phyloP scores from a whole-genome alignment of 73 alveolate genomes.

The Durusdinium trenchii region DNA sequence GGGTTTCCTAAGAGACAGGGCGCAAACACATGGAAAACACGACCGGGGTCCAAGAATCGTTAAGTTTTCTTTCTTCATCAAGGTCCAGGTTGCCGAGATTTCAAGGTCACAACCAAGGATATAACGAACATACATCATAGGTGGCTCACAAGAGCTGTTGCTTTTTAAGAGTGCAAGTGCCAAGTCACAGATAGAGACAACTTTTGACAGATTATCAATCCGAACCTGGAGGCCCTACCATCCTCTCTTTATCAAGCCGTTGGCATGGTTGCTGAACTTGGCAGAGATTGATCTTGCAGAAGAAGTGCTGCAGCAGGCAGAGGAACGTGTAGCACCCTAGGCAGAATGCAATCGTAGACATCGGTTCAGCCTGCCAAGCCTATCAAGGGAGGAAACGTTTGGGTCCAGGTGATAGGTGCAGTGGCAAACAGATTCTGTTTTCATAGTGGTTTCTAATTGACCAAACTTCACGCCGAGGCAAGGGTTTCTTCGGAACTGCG shows the following conservation, averaged over 20 bases:
- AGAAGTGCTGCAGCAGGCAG: background rate
- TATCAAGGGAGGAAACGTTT: background rate
- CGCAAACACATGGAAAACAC: too few species aligned
- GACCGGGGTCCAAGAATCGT: too few species aligned
- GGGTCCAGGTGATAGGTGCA: background rate
- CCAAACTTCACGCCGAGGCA: constrained; percentile 2
- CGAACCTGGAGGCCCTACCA: constrained; percentile 65
- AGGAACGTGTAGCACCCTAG: constrained; percentile 10
- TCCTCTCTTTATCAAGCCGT: constrained; percentile 43
- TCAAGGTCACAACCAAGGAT: too few species aligned
- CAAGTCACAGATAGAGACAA: too few species aligned
- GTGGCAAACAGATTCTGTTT: too few species aligned
- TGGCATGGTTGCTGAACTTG: constrained; percentile 56
- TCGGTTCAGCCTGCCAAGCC: background rate
- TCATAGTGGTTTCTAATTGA: background rate
- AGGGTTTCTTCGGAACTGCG: constrained; percentile 2
- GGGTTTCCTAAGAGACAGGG: too few species aligned
- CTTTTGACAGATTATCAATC: background rate
- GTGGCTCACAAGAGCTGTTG: too few species aligned
- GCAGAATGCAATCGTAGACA: background rate
- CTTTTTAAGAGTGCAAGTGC: too few species aligned
- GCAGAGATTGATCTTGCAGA: background rate
- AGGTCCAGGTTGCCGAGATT: too few species aligned
- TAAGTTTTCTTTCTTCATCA: too few species aligned
- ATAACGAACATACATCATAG: too few species aligned